Conservation (phyloP, 2,329 filamentous ascomycete genomes). For the Beauveria asiatica region DNA sequence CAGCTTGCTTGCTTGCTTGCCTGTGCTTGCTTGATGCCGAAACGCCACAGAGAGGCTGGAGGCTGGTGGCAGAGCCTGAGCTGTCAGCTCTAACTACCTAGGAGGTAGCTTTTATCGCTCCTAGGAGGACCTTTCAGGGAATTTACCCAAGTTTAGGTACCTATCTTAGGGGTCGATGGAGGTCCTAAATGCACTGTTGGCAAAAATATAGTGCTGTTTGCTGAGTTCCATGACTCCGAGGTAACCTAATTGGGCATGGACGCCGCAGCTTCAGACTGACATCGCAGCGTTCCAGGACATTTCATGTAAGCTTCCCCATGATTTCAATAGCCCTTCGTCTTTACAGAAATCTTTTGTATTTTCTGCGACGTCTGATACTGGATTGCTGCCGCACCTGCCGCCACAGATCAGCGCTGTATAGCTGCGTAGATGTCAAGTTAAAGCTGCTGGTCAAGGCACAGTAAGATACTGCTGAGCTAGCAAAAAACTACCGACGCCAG, state of each 20-base stretch:
- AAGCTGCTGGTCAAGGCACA: no score
- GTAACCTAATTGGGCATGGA: conserved; percentile 7
- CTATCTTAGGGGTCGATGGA: neutral
- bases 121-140: neutral
- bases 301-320: no score
- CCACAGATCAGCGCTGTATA: no score
- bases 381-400: no score
- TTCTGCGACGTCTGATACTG: no score
- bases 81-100: neutral
- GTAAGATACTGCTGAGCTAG: no score
- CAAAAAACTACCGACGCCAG: no score
- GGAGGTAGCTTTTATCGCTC: neutral
- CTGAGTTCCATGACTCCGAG: neutral
- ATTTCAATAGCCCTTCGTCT: no score
- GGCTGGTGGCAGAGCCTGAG: neutral
- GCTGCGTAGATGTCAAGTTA: no score
- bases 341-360: no score
- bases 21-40: neutral
- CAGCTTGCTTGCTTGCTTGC: no score
- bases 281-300: neutral
- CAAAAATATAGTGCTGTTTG: neutral
- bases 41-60: neutral
- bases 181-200: neutral
- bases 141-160: no score
- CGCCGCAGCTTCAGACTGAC: neutral